Evolutionary conservation across 306 rosid species (phyloP).

Genomic region (Spatholobus suberectus): DNA sequence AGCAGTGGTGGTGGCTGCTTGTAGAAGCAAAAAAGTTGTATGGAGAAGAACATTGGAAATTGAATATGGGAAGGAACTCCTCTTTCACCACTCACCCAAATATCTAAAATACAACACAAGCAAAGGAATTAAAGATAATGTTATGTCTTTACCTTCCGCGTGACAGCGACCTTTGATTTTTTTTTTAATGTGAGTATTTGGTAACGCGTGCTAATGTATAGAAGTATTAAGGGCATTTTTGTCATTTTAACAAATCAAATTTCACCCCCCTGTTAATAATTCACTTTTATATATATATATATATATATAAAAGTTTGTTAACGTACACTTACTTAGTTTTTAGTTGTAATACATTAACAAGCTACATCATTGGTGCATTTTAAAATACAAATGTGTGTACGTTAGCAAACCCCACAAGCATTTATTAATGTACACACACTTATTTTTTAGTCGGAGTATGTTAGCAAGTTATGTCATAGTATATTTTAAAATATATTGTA

Average conservation of each 20-base stretch:
- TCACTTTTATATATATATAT: no score
- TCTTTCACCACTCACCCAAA: constrained; percentile 16
- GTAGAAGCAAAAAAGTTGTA: constrained; percentile 44
- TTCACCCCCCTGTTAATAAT: neutral
- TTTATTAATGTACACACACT: no score
- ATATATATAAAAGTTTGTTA: no score
- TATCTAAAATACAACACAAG: neutral
- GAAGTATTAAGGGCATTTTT: neutral
- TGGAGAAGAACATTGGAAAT: constrained; percentile 48
- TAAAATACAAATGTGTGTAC: no score
- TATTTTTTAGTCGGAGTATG: no score
- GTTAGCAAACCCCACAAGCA: no score
- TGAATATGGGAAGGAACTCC: constrained; percentile 30
- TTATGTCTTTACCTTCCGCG: neutral
- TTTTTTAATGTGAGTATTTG: neutral
- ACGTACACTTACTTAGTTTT: no score
- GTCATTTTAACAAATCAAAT: neutral
- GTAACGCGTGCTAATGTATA: neutral
- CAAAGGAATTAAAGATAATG: constrained; percentile 44
- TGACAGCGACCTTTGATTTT: constrained; percentile 24
- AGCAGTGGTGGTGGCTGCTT: constrained; percentile 33
- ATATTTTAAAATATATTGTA: no score
- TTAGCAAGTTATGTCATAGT: no score
- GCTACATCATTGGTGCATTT: no score
- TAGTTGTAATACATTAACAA: no score